Percentiles rank a stretch among this genome's conserved stretches.
Evolutionary conservation across 164 flowering plant species (phyloP).

Genomic region (Amborella trichopoda): DNA sequence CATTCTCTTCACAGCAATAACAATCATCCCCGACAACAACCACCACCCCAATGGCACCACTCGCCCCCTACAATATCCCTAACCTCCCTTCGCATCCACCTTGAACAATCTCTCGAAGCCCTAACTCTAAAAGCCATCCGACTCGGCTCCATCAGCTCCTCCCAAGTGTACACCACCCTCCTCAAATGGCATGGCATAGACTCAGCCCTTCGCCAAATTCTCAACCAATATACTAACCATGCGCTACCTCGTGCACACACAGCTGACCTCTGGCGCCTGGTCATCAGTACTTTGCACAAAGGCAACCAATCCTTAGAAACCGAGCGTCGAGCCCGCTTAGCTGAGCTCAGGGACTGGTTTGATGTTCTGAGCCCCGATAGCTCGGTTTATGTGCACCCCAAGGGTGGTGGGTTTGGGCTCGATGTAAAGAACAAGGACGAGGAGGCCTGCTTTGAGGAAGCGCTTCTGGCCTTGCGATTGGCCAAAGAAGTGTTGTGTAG

Average conservation of each 20-base stretch:
- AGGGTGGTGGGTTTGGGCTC: slow-evolving; percentile 17
- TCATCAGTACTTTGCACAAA: neutral
- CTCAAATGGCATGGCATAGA: slow-evolving; percentile 66
- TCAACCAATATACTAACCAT: neutral
- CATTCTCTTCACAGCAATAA: slow-evolving; percentile 25
- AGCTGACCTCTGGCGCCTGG: slow-evolving; percentile 39
- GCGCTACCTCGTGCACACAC: slow-evolving; percentile 8
- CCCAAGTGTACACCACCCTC: slow-evolving; percentile 54
- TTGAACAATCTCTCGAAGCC: slow-evolving; percentile 62
- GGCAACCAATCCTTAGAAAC: neutral
- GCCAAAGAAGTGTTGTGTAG: slow-evolving; percentile 76
- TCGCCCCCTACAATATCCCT: slow-evolving; percentile 9
- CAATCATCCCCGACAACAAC: neutral
- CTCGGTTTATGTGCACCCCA: neutral
- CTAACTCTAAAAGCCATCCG: slow-evolving; percentile 47
- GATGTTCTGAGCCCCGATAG: neutral
- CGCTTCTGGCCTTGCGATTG: slow-evolving; percentile 45
- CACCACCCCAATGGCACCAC: neutral
- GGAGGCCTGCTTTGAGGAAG: slow-evolving; percentile 52
- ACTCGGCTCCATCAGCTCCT: slow-evolving; percentile 60
- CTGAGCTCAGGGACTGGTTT: neutral
- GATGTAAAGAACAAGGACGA: slow-evolving; percentile 30
- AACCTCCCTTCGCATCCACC: slow-evolving; percentile 28
- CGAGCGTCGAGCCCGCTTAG: neutral
- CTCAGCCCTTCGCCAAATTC: slow-evolving; percentile 42